Percentiles rank a stretch among this genome's conserved stretches.
phyloP scores from a whole-genome alignment of 2,329 filamentous ascomycete species.

The Zalaria obscura region DNA sequence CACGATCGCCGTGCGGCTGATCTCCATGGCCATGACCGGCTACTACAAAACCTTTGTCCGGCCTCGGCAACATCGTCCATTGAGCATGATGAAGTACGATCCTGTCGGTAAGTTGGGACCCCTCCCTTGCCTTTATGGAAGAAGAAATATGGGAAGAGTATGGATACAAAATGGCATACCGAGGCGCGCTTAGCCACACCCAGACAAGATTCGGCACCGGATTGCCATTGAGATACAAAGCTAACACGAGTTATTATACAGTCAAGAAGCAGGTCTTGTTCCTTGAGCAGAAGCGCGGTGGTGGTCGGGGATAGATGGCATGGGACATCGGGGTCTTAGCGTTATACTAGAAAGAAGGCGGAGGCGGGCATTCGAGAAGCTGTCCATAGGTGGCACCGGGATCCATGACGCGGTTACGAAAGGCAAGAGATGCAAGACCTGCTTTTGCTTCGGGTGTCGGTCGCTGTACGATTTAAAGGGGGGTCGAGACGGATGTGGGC shows the following conservation, averaged over 20 bases:
- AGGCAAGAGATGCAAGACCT: background rate
- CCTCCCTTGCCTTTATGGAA: background rate
- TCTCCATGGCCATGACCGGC: slow-evolving; percentile 98
- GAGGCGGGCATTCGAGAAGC: background rate
- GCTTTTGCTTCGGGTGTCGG: background rate
- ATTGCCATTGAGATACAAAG: background rate
- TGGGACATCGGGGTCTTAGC: background rate
- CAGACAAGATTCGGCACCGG: background rate
- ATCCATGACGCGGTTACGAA: background rate
- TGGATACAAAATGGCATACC: too few relatives aligned
- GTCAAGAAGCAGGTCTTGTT: slow-evolving; percentile 94
- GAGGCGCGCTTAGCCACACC: background rate
- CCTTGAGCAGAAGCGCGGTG: slow-evolving; percentile 59
- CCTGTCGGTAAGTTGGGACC: slow-evolving; percentile 59
- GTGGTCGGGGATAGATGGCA: background rate
- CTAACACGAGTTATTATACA: slow-evolving; percentile 20
- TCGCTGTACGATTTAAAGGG: background rate
- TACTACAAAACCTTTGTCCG: slow-evolving; percentile 89
- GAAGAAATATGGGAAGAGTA: background rate
- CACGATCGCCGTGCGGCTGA: slow-evolving; percentile 79
- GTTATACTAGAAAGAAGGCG: background rate
- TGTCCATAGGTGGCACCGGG: too few relatives aligned
- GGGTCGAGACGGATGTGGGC: too few relatives aligned
- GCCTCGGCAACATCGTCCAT: slow-evolving; percentile 63
- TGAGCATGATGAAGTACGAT: slow-evolving; percentile 98